phyloP scores from a whole-genome alignment of 2,329 filamentous ascomycete genomes.

The Monosporascus sp. region DNA sequence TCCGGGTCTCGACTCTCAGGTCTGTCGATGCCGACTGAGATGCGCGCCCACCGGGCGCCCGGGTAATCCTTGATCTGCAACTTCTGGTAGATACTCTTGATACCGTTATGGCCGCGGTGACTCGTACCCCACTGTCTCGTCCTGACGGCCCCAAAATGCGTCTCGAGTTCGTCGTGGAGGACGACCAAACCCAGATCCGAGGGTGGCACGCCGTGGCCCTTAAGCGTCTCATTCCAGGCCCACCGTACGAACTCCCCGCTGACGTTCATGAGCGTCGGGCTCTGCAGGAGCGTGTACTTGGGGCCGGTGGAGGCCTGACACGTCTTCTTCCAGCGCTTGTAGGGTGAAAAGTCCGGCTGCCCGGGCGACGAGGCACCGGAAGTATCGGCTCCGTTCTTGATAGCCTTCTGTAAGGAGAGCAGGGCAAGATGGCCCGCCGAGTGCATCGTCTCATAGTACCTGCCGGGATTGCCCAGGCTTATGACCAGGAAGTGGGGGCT shows the following conservation, averaged over 20 bases:
- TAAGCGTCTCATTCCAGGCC: slow-evolving; percentile 57
- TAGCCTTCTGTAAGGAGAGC: slow-evolving; percentile 48
- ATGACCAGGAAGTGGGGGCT: slow-evolving; percentile 66
- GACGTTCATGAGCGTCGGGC: slow-evolving; percentile 76
- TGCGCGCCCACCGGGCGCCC: slow-evolving; percentile 45
- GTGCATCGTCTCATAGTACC: slow-evolving; percentile 75
- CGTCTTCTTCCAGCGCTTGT: slow-evolving; percentile 43
- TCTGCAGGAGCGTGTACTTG: slow-evolving; percentile 67
- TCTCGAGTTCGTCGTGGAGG: slow-evolving; percentile 85
- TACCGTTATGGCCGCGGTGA: slow-evolving; percentile 67
- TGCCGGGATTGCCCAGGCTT: slow-evolving; percentile 79
- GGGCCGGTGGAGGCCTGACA: slow-evolving; percentile 42
- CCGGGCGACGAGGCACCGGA: slow-evolving; percentile 11
- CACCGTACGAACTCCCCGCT: slow-evolving; percentile 66
- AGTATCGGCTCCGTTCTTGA: slow-evolving; percentile 22
- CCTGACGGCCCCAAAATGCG: slow-evolving; percentile 60
- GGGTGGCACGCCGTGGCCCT: slow-evolving; percentile 20
- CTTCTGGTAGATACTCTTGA: slow-evolving; percentile 59
- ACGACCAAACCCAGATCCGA: slow-evolving; percentile 57
- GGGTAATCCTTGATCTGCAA: slow-evolving; percentile 39
- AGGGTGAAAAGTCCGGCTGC: slow-evolving; percentile 45
- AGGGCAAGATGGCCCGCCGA: slow-evolving; percentile 81
- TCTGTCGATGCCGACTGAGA: slow-evolving; percentile 84
- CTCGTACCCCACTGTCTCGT: slow-evolving; percentile 60
- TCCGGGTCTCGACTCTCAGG: slow-evolving; percentile 62